Evolutionary conservation across 345 rosid species (phyloP), one percentile per base, ranked within the genome.

Genomic region (Tarenaya hassleriana): DNA sequence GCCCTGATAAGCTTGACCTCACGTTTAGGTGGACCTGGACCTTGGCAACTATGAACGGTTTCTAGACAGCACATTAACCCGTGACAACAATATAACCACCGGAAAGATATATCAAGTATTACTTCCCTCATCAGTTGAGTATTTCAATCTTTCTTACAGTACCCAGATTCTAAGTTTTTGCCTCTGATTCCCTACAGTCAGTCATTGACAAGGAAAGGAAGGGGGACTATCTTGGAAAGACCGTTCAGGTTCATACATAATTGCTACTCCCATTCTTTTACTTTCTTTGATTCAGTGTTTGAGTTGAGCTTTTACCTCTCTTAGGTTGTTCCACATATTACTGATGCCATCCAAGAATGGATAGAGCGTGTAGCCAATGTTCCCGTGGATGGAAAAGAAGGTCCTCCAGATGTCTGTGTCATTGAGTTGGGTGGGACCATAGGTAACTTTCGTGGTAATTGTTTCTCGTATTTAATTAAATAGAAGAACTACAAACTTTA

Each of bases 341-440:
- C 99, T 10, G 87, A 86, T 77, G 95, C 86, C 31, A 94, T 94
- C 58, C 97, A 88, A 58, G 95, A 80, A 43, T 86, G 99, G 97
- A 88, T 94, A 52, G 95, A 94, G 70, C 76, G 84, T 15, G 95
- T 72, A 15, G 94, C 99, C 17, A 34, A 49, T 67, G 66, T 86
- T 50, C 94, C 99, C 1, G 97, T 94, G 0, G 99, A 88, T 51
- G 95, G 92, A 50, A 57, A 77, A 53, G 84, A 83, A 7, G 95
- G 89, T 17, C 80, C 95, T 44, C 85, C 97, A 52, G 99, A 94
- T 80, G 87, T 94, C 17, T 94, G 99, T 74, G 94, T 94, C 44
- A 88, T 88, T 24, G 99, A 94, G 72, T 59, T 94, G 69, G 99
- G 99, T 61, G 99, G 99, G 68, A 88, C 97, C 14, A 88, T 88